Evolutionary conservation across 306 rosid genomes (phyloP), one percentile per base, ranked within the genome.

Genomic region (Casuarina glauca): DNA sequence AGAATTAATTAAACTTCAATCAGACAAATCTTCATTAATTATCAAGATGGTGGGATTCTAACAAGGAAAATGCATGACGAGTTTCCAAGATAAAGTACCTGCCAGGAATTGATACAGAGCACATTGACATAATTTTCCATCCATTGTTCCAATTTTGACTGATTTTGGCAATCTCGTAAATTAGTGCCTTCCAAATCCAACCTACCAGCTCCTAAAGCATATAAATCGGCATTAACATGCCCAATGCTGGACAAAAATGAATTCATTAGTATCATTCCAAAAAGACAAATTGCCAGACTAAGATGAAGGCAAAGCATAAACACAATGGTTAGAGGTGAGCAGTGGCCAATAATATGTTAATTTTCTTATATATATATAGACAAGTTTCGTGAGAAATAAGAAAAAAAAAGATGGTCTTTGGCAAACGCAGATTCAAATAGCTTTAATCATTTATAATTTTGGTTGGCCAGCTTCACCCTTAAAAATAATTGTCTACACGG

Each of bases 21-120:
- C 32, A 26, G 32, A 26, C 32, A 26, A 26, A 26, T 26, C 32
- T 26, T 26, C 32, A 26, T 26, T 26, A 26, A 26, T 26, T 26
- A 26, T 26, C 32, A 26, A 0, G 32, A 26, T 26, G 32, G 32
- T 26, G 32, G 32, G 32, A 26, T 26, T 26, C 32, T 26, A 26
- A 26, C 32, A 26, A 26, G 32, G 32, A 26, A 26, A 0, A 26
- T 26, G 1, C 32, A 26, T 26, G 32, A 26, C 32, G 32, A 26
- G 32, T 26, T 26, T 26, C 32, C 69, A 64, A 53, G 76, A 7
- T 5, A 20, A 32, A 73, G 32, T 79, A 94, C 98, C 98, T 94
- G 97, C 98, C 98, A 94, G 77, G 97, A 83, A 89, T 94, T 94
- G 72, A 89, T 87, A 82, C 98, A 94, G 35, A 94, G 88, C 20